Evolutionary conservation across 441 rosid species (phyloP), one percentile per base, ranked within the genome.

Genomic region (Populus trichocarpa): DNA sequence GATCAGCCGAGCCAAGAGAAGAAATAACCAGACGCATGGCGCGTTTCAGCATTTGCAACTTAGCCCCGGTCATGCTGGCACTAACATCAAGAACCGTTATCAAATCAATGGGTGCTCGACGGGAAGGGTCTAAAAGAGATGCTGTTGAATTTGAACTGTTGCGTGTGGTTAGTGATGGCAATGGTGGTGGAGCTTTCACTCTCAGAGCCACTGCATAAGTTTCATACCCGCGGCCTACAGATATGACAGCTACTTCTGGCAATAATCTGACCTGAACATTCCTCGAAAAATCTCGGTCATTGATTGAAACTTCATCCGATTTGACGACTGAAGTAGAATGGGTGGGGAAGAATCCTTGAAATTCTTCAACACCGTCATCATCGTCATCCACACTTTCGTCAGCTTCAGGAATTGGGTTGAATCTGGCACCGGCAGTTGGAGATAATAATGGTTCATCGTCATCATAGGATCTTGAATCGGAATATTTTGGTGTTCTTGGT

Each of bases 361-460:
- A 91, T 53, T 88, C 96, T 23, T 84, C 84, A 28, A 82, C 84
- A n/a, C 77, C 89, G 8, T 83, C 81, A 13, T 82, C 85, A 0
- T 81, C 87, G 64, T 82, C 82, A n/a, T 87, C 94, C 4, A 65
- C 85, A 81, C 85, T 82, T 87, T 92, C 96, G 75, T 90, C 91
- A 2, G 91, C 92, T 82, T 93, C 99, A 0, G 86, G 98, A 76
- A 95, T 95, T 16, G 98, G 87, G 83, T 86, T 88, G 81, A 95
- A 93, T 67, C 89, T 83, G 1, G 88, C 78, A 4, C 80, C 79
- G 33, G 83, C 83, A 0, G 93, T 87, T 74, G 97, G 97, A 12
- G 97, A 90, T 16, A 84, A 79, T 75, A 95, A 80, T 5, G 99
- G 90, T 84, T 95, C 99, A 76, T 95, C 98, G 81, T 95, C 99